phyloP scores from a whole-genome alignment of 164 flowering plant species.

The Akebia trifoliata region DNA sequence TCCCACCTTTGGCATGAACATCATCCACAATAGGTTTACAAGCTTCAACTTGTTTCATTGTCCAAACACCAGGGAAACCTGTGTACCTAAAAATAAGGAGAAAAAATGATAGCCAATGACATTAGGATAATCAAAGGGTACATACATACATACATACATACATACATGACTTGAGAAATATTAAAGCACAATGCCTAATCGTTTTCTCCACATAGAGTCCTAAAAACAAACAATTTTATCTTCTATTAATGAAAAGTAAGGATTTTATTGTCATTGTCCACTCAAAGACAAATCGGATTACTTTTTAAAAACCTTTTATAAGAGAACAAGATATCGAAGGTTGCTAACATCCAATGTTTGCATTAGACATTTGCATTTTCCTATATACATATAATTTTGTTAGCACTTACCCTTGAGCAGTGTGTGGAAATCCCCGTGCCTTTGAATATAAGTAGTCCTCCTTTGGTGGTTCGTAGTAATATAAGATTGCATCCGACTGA shows the following conservation, averaged over 20 bases:
- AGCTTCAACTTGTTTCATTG: slow-evolving; percentile 46
- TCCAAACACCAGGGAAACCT: slow-evolving; percentile 45
- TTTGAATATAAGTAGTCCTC: slow-evolving; percentile 53
- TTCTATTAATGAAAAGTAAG: no score
- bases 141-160: no score
- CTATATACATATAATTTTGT: neutral
- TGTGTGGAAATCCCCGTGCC: slow-evolving; percentile 49
- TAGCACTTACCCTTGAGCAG: slow-evolving; percentile 46
- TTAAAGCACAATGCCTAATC: no score
- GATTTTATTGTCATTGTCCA: no score
- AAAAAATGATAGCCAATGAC: neutral
- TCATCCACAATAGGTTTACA: slow-evolving; percentile 50
- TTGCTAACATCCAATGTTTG: no score
- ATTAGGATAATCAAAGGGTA: no score
- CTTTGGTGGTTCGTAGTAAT: slow-evolving; percentile 50
- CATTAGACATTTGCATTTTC: no score
- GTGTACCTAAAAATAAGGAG: slow-evolving; percentile 24
- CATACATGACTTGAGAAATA: no score
- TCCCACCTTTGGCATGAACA: slow-evolving; percentile 46
- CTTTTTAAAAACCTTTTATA: neutral
- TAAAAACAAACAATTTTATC: no score
- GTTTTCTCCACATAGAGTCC: no score
- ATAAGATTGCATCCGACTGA: slow-evolving; percentile 53
- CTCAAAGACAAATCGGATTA: no score
- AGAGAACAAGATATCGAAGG: no score